These are phyloP conservation scores for Lolium multiflorum DNA, from an alignment of 176 grass and related monocot species.

Conservation along the genomic window DNA sequence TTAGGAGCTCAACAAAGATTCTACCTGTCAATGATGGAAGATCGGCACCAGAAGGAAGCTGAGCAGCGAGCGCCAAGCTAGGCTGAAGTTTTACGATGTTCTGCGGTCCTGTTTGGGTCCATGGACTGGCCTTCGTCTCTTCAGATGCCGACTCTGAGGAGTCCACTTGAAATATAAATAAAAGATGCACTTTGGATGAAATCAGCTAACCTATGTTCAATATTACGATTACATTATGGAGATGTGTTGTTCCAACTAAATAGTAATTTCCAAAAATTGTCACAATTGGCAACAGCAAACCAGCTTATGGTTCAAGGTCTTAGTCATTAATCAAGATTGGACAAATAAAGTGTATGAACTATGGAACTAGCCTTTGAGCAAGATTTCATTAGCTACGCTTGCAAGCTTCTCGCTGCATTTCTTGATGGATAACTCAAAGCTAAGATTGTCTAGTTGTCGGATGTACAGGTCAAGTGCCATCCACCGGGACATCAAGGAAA, in stretches of 20 bases:
- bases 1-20: constrained; percentile 23
- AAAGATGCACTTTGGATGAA: neutral
- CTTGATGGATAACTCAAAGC: constrained; percentile 90
- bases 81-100: constrained; percentile 55
- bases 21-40: constrained; percentile 88
- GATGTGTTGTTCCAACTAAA: constrained; percentile 23
- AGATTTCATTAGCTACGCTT: constrained; percentile 74
- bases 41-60: constrained; percentile 88
- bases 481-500: constrained; percentile 88
- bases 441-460: constrained; percentile 84
- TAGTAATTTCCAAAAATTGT: neutral
- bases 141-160: constrained; percentile 65
- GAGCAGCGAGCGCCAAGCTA: constrained; percentile 54
- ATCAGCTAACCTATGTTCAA: neutral
- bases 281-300: neutral
- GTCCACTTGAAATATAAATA: constrained; percentile 6
- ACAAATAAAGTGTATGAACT: neutral
- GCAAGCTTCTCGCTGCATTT: constrained; percentile 74
- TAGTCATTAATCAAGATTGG: neutral
- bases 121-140: constrained; percentile 49
- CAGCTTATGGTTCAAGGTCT: neutral
- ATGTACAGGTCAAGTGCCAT: constrained; percentile 94
- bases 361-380: constrained; percentile 67
- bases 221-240: neutral
- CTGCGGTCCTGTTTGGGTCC: constrained; percentile 45